Evolutionary conservation across 1,284 basidiomycete species (phyloP).

Genomic region (Peniophora sp.): DNA sequence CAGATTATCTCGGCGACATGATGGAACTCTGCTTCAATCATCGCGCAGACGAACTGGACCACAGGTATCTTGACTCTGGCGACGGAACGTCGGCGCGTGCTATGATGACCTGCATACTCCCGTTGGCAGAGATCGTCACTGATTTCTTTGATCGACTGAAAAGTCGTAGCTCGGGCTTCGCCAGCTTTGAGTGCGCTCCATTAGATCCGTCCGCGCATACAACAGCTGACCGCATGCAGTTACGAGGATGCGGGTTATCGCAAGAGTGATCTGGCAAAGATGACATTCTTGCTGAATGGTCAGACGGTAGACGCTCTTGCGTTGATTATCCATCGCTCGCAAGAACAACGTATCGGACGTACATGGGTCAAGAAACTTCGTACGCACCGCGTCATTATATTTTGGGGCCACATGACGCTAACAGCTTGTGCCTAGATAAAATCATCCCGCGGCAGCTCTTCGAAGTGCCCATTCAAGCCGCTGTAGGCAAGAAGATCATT

Average conservation of each 20-base stretch:
- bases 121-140: conserved; percentile 85
- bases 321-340: conserved; percentile 75
- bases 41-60: conserved; percentile 72
- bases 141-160: conserved; percentile 93
- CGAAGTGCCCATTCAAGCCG: conserved; percentile 89
- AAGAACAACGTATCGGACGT: conserved; percentile 64
- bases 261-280: conserved; percentile 75
- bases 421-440: conserved; percentile 45
- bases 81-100: conserved; percentile 50
- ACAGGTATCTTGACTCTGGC: conserved; percentile 68
- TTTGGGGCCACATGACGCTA: background rate
- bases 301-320: conserved; percentile 91
- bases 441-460: conserved; percentile 91
- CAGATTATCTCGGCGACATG: conserved; percentile 84
- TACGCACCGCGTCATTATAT: conserved; percentile 29
- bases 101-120: conserved; percentile 77
- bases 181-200: conserved; percentile 76
- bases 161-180: conserved; percentile 85
- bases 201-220: background rate
- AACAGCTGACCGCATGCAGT: conserved; percentile 28
- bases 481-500: conserved; percentile 80
- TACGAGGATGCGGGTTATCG: conserved; percentile 91
- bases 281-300: conserved; percentile 82
- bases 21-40: conserved; percentile 84
- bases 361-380: conserved; percentile 88